These are phyloP conservation scores for Blastocystis sp. DNA, from an alignment of 352 stramenopile species.

Conservation along the genomic window DNA sequence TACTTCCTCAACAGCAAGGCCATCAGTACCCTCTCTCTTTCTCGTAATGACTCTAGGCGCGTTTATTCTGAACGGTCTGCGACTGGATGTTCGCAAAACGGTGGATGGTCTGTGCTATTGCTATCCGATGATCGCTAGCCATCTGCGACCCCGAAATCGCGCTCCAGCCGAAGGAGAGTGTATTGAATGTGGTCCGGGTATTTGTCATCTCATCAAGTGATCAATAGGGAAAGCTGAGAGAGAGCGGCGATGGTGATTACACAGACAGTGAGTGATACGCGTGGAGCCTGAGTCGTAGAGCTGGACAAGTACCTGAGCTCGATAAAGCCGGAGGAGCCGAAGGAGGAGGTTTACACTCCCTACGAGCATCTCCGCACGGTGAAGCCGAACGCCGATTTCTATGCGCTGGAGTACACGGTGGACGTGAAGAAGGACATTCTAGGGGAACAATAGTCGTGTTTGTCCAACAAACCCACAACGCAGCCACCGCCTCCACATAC, in stretches of 20 bases:
- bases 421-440: conserved; percentile 34
- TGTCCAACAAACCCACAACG: conserved; percentile 36
- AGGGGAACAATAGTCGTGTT: conserved; percentile 13
- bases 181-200: not conserved
- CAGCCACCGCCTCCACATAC: conserved; percentile 74
- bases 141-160: conserved; percentile 5
- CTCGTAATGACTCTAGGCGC: conserved; percentile 16
- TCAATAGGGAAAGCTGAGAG: not conserved
- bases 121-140: not conserved
- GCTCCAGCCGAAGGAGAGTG: not conserved
- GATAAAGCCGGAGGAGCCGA: not conserved
- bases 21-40: conserved; percentile 2
- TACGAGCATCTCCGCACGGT: conserved; percentile 49
- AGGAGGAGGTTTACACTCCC: conserved; percentile 38
- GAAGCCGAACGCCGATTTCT: conserved; percentile 11
- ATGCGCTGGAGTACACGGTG: conserved; percentile 8
- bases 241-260: conserved; percentile 6
- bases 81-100: conserved; percentile 6
- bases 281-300: not conserved
- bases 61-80: conserved; percentile 12
- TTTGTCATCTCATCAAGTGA: not conserved
- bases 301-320: not conserved
- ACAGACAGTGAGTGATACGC: not conserved
- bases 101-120: conserved; percentile 3
- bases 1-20: conserved; percentile 49